phyloP scores from a whole-genome alignment of 192 early-diverging fungal species.

The Nowakowskiella sp. region DNA sequence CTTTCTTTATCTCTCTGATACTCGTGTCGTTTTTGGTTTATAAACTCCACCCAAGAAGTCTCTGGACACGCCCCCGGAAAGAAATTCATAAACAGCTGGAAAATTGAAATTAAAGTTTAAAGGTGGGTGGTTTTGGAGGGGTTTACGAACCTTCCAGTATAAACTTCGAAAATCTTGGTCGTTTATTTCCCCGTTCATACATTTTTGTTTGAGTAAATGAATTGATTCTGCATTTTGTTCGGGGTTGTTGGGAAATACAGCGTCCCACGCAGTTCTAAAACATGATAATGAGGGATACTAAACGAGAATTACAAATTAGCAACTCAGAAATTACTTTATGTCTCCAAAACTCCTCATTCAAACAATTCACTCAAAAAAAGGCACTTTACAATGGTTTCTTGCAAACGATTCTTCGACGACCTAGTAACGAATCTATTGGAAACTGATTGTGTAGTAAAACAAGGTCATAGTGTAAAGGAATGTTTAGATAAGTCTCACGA shows the following conservation, averaged over 20 bases:
- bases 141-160: slow-evolving; percentile 38
- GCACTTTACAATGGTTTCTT: too few relatives aligned
- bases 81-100: neutral
- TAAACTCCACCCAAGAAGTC: neutral
- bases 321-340: too few relatives aligned
- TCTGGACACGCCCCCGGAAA: neutral
- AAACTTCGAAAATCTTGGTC: slow-evolving; percentile 19
- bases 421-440: too few relatives aligned
- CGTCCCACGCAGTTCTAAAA: slow-evolving; percentile 21
- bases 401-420: too few relatives aligned
- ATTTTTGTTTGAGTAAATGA: slow-evolving; percentile 14
- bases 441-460: neutral
- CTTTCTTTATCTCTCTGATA: slow-evolving; percentile 60
- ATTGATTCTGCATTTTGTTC: slow-evolving; percentile 18
- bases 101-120: too few relatives aligned
- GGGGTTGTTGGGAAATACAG: slow-evolving; percentile 13
- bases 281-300: too few relatives aligned
- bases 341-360: too few relatives aligned
- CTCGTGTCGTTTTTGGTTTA: slow-evolving; percentile 54
- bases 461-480: neutral
- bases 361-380: too few relatives aligned
- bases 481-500: neutral
- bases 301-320: too few relatives aligned
- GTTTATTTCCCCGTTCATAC: slow-evolving; percentile 13
- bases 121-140: too few relatives aligned